Evolutionary conservation across 345 rosid species (phyloP), one percentile per base, ranked within the genome.

Genomic region (Punica granatum): DNA sequence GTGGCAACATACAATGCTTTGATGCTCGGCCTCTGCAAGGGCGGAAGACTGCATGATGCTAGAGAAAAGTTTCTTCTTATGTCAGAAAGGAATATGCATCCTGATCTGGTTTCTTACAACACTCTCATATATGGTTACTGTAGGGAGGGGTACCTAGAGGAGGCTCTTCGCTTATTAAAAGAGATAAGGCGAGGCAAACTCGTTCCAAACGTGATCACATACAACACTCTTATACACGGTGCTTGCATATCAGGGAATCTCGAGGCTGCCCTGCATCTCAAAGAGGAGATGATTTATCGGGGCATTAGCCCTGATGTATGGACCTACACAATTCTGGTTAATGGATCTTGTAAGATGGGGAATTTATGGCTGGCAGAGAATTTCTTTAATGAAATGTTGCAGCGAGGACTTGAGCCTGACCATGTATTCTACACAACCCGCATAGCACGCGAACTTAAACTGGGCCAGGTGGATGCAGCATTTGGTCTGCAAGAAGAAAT

Each of bases 21-120:
- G 69, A 70, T 90, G 36, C 67, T 75, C 39, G 80, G 83, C 44
- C 75, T 90, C 63, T 86, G 87, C 67, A 81, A 72, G 69, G 70
- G 60, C 64, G 88, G 79, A 49, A 83, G 84, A 76, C 35, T 77
- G 36, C 77, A 34, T 49, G 90, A 83, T 63, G 92, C 93, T 15
- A 84, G 83, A 64, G 67, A 69, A 68, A 60, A 67, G 54, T 73
- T 88, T 63, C 67, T 49, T 19, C 75, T 67, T 67, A 81, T 87
- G 91, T 44, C 63, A 69, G 72, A 74, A 70, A 79, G 59, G 71
- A 81, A 81, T 71, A 14, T 78, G 48, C 60, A 19, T 46, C 91
- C 88, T 14, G 88, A 87, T 73, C 70, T 90, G 70, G 70, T 90
- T 73, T 87, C 96, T 31, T 88, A 84, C 70, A 88, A 87, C 75